phyloP scores from a whole-genome alignment of 352 stramenopile genomes.

The Vaucheria bursata region DNA sequence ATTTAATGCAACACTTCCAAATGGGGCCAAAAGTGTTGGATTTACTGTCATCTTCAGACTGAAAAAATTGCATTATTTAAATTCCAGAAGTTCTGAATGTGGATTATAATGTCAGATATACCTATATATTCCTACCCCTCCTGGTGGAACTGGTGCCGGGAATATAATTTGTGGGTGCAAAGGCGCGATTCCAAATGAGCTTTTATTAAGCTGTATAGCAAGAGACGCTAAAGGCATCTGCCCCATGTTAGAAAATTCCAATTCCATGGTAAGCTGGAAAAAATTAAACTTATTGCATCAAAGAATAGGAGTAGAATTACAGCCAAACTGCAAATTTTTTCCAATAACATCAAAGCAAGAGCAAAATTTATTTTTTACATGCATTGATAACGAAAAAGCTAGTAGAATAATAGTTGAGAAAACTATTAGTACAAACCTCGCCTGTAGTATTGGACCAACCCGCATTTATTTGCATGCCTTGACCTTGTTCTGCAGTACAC shows the following conservation, averaged over 20 bases:
- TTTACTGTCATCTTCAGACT: constrained; percentile 56
- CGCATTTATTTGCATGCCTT: constrained; percentile 63
- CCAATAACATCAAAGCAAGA: background rate
- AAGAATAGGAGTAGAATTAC: background rate
- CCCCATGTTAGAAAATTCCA: constrained; percentile 60
- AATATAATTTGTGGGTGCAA: constrained; percentile 75
- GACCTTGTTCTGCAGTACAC: constrained; percentile 71
- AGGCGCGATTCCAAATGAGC: constrained; percentile 85
- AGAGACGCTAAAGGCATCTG: constrained; percentile 58
- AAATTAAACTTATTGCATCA: background rate
- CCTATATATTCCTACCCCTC: background rate
- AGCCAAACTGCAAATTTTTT: background rate
- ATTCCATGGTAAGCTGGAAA: constrained; percentile 54
- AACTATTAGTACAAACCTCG: constrained; percentile 37
- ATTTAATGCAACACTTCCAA: constrained; percentile 53
- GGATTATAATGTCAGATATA: background rate
- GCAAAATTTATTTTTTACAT: background rate
- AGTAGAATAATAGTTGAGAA: constrained; percentile 27
- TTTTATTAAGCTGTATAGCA: constrained; percentile 96
- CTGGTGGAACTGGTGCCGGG: constrained; percentile 49
- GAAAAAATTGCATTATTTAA: background rate
- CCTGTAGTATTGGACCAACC: constrained; percentile 13
- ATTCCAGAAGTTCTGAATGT: background rate
- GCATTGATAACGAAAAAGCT: background rate
- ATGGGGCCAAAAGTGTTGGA: constrained; percentile 57